Evolutionary conservation across 2,329 filamentous ascomycete genomes (phyloP).

Genomic region (Clarireedia monteithiana): DNA sequence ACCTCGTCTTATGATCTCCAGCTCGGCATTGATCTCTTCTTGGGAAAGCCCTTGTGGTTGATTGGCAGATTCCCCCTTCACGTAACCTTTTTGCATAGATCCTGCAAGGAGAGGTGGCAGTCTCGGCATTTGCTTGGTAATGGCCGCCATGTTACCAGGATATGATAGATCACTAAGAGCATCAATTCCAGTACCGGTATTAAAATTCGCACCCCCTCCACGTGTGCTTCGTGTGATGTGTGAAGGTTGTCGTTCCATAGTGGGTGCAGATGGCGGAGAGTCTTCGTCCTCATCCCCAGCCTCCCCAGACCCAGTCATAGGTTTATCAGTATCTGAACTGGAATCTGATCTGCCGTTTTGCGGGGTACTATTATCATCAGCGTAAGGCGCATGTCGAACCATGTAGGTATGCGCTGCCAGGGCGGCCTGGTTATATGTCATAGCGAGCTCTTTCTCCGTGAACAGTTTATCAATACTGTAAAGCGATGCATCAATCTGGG

Average conservation of each 20-base stretch:
- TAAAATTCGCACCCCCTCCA: slow-evolving; percentile 37
- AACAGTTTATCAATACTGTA: slow-evolving; percentile 65
- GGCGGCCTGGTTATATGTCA: slow-evolving; percentile 57
- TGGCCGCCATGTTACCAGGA: slow-evolving; percentile 42
- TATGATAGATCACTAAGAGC: slow-evolving; percentile 52
- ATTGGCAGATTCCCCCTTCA: slow-evolving; percentile 18
- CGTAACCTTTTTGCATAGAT: slow-evolving; percentile 20
- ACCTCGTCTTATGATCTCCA: slow-evolving; percentile 25
- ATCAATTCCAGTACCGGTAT: slow-evolving; percentile 51
- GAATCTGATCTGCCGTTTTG: slow-evolving; percentile 37
- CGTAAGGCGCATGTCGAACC: slow-evolving; percentile 39
- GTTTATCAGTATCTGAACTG: slow-evolving; percentile 36
- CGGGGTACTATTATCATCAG: slow-evolving; percentile 19
- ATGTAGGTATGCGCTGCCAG: slow-evolving; percentile 55
- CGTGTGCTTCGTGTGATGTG: slow-evolving; percentile 58
- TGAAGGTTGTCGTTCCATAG: slow-evolving; percentile 57
- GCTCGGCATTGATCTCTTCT: slow-evolving; percentile 18
- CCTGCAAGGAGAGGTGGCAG: slow-evolving; percentile 24
- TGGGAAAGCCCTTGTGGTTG: slow-evolving; percentile 12
- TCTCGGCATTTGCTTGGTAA: slow-evolving; percentile 25
- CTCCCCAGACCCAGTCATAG: slow-evolving; percentile 43
- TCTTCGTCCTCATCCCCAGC: slow-evolving; percentile 42
- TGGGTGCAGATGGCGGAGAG: slow-evolving; percentile 41
- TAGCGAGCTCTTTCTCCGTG: slow-evolving; percentile 59
- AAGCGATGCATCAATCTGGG: slow-evolving; percentile 47